Evolutionary conservation across 805 yeast species (phyloP), one percentile per base, ranked within the genome.

Genomic region (Pichia eremophila): DNA sequence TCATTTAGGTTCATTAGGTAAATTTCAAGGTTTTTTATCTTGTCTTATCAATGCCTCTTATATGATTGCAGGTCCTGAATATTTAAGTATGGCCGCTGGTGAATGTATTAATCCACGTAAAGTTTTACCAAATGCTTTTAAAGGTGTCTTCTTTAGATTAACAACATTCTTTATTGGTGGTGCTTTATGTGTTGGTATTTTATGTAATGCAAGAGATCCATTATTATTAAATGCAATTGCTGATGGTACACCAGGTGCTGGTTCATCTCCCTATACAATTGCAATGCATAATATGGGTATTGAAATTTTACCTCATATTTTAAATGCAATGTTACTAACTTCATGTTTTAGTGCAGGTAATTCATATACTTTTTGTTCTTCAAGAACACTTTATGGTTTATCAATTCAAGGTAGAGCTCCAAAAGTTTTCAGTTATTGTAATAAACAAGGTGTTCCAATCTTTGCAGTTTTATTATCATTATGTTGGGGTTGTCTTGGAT

Each of bases 291-390:
- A 74, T 48, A 65, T 86, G 56, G 72, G 77, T 0, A 83, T 87
- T 45, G 76, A 69, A 32, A 79, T 76, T 0, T 70, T 86, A 46
- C 93, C 95, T 37, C 77, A 80, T 58, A 71, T 87, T 47, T 83
- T 88, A 48, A 88, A 88, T 62, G 91, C 78, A 1, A 76, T 85
- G 35, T 70, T 88, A 37, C 67, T 88, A 44, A 72, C 86, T 3
- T 76, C 91, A 2, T 85, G 88, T 3, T 82, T 85, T 54, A 80
- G 88, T 35, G 88, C 95, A 3, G 95, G 95, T 46, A 85, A 85
- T 63, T 83, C 90, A 2, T 83, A 81, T 61, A 77, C 83, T 15
- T 85, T 75, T 60, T 80, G 88, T 51, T 80, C 89, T 0, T 77
- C 88, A 8, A 60, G 78, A 55, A 74, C 83, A 0, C 66, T 85